These are phyloP conservation scores for Filobasidium uniguttulatum DNA, from an alignment of 1,284 basidiomycete genomes.

Conservation along the genomic window DNA sequence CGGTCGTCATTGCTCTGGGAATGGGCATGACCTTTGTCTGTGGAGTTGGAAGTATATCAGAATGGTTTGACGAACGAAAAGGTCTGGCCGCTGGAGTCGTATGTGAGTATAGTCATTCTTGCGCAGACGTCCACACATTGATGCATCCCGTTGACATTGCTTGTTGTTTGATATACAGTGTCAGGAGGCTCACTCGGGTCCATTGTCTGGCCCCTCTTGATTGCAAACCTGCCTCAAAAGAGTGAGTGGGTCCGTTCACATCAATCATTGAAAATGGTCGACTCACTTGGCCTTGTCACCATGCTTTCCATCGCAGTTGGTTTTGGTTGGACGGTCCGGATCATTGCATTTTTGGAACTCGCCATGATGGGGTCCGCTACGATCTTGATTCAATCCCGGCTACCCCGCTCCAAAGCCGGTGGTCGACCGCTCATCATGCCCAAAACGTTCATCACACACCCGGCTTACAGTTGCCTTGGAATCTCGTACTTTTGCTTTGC, in stretches of 20 bases:
- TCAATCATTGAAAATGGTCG: not conserved
- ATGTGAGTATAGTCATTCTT: constrained; percentile 13
- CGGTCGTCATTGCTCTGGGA: constrained; percentile 23
- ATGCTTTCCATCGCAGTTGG: constrained; percentile 19
- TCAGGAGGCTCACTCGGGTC: constrained; percentile 26
- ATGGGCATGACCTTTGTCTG: constrained; percentile 29
- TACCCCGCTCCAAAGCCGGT: constrained; percentile 16
- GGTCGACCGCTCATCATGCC: not conserved
- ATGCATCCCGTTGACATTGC: too few relatives aligned
- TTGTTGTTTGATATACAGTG: constrained; percentile 7
- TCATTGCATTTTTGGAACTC: constrained; percentile 24
- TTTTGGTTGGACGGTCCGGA: constrained; percentile 27
- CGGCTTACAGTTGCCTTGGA: constrained; percentile 21
- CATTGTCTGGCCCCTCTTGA: constrained; percentile 27
- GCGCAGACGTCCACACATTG: not conserved
- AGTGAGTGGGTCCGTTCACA: constrained; percentile 15
- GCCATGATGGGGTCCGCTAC: constrained; percentile 18
- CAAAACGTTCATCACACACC: constrained; percentile 21
- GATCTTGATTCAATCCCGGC: constrained; percentile 23
- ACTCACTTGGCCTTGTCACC: not conserved
- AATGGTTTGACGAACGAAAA: constrained; percentile 27
- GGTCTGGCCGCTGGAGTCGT: constrained; percentile 27
- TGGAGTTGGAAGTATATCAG: constrained; percentile 26
- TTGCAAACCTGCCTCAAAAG: constrained; percentile 24
- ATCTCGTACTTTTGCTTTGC: constrained; percentile 19